Evolutionary conservation across 108 stramenopile genomes (phyloP), one percentile per base, ranked within the genome.

Genomic region (Seminavis robusta): DNA sequence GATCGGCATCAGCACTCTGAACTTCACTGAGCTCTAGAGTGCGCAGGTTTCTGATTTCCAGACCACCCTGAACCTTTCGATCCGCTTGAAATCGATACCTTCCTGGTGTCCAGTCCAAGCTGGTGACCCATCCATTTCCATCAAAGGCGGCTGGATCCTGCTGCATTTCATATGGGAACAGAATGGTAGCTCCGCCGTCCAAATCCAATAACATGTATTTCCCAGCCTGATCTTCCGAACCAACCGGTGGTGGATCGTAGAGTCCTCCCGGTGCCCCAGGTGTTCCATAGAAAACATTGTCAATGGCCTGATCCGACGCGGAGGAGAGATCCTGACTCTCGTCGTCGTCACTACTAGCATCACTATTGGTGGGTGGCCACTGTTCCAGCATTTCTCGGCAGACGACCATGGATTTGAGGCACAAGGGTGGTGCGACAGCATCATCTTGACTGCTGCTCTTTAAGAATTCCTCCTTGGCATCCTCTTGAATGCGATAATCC

Each of bases 21-120:
- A 94, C 87, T 52, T 88, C 87, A 55, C 80, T 90, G 45, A 90
- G 59, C 59, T 90, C 92, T 57, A 94, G 49, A 10, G 92, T 88
- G 47, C 76, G 71, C 46, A 94, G 52, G 16, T 86, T 86, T 50
- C 84, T 71, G 7, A 94, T 21, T 32, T 70, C 63, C 17, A 55
- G 67, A 16, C 86, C 86, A 38, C 80, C 60, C 36, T 74, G 39
- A 16, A 84, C 69, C 55, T 94, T 94, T 33, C 88, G 65, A 58
- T 94, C 92, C 21, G 85, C 84, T 67, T 94, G 92, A 62, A 81
- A 94, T 7, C 92, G 78, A 20, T 84, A 69, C 32, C 45, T 65
- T 2, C 86, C 84, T 13, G 88, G 92, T 11, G 88, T 75, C 92
- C 92, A 94, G 65, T 94, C 92, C 43, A 94, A 71, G n/a, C 56